These are phyloP conservation scores for Pseudodiploospora longispora DNA, from an alignment of 2,329 filamentous ascomycete genomes.

Conservation along the genomic window DNA sequence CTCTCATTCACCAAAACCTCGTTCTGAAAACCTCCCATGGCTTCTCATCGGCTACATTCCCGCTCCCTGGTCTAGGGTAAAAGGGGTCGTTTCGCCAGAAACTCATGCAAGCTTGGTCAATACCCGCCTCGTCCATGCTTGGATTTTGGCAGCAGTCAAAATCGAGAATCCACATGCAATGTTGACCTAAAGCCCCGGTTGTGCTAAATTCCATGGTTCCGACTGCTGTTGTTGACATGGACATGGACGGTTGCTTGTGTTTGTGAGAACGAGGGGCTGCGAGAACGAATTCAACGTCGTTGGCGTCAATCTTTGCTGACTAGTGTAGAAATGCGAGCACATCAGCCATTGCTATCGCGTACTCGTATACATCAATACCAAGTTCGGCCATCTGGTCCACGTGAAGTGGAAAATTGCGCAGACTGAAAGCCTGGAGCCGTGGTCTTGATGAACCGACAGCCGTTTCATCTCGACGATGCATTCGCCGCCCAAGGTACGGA, in stretches of 20 bases:
- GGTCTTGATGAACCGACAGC: neutral
- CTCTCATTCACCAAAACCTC: no score
- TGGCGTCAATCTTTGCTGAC: conserved; percentile 37
- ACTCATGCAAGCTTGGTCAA: no score
- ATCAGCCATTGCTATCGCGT: conserved; percentile 39
- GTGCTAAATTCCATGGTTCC: neutral
- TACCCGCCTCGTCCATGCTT: no score
- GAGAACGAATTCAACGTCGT: conserved; percentile 50
- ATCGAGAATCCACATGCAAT: conserved; percentile 38
- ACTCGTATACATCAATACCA: conserved; percentile 22
- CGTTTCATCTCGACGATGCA: conserved; percentile 1
- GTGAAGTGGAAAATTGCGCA: conserved; percentile 43
- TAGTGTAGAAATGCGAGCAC: conserved; percentile 44
- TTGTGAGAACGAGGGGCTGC: conserved; percentile 15
- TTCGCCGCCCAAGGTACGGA: conserved; percentile 36
- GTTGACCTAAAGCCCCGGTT: conserved; percentile 17
- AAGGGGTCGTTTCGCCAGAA: no score
- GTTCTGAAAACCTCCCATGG: no score
- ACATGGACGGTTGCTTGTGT: neutral
- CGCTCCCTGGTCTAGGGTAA: no score
- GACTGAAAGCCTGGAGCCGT: conserved; percentile 21
- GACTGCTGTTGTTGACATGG: neutral
- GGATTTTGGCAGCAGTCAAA: conserved; percentile 31
- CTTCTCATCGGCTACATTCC: no score
- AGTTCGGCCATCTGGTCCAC: conserved; percentile 41